Evolutionary conservation across 2,329 filamentous ascomycete genomes (phyloP).

Genomic region (Paraphoma sp.): DNA sequence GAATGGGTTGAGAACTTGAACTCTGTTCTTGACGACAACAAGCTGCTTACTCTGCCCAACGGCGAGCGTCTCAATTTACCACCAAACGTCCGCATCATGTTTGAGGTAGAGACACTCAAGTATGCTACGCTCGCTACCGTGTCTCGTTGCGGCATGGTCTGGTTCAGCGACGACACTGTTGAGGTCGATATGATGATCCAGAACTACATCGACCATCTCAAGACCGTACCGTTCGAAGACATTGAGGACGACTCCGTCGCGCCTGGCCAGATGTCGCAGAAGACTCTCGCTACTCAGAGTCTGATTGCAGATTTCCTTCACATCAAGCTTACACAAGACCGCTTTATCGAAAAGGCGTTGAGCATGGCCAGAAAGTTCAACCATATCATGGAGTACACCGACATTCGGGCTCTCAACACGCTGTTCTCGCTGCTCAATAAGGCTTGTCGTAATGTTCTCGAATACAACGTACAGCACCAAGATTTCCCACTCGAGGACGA

Average conservation of each 20-base stretch:
- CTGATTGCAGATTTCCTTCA: constrained; percentile 82
- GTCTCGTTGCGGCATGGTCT: constrained; percentile 99
- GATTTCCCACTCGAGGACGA: constrained; percentile 93
- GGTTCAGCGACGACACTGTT: constrained; percentile 99
- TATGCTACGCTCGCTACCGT: constrained; percentile 99
- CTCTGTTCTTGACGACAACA: constrained; percentile 99
- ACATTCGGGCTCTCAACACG: constrained; percentile 87
- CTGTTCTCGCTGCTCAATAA: constrained; percentile 97
- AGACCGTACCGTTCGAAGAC: constrained; percentile 87
- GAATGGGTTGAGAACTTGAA: constrained; percentile 99
- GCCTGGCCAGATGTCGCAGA: constrained; percentile 57
- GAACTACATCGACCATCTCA: constrained; percentile 86
- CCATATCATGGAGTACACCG: constrained; percentile 98
- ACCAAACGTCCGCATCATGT: constrained; percentile 97
- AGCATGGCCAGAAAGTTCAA: constrained; percentile 78
- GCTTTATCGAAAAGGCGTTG: constrained; percentile 81
- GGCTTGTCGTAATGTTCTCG: constrained; percentile 86
- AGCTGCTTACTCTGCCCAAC: constrained; percentile 93
- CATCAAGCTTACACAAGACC: constrained; percentile 75
- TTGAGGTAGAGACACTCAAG: constrained; percentile 96
- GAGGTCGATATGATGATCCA: constrained; percentile 89
- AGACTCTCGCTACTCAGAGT: constrained; percentile 78
- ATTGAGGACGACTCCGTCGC: constrained; percentile 89
- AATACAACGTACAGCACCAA: constrained; percentile 93
- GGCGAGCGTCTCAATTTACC: constrained; percentile 96